Conservation (phyloP, 1,139 yeast species). For the Groenewaldozyma sp. region DNA sequence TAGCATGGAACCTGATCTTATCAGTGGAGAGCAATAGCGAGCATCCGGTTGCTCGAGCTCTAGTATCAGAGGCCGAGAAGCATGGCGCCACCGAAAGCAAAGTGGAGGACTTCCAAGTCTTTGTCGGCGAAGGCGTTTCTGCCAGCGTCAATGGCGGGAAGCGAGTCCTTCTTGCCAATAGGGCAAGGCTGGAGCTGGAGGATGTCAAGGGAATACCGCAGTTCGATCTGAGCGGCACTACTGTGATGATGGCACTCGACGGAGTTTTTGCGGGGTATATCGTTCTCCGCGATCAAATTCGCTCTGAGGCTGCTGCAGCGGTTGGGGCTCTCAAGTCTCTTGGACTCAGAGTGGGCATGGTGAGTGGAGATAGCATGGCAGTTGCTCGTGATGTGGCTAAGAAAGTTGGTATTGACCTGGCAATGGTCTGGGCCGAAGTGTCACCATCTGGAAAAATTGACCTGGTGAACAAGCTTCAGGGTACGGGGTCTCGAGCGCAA, state of each 20-base stretch:
- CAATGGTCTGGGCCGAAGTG: conserved; percentile 66
- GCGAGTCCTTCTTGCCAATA: conserved; percentile 49
- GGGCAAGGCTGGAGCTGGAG: conserved; percentile 34
- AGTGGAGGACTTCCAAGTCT: conserved; percentile 39
- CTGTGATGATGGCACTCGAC: conserved; percentile 42
- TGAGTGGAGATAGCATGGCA: conserved; percentile 72
- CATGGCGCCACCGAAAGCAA: conserved; percentile 17
- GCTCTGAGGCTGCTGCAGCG: conserved; percentile 55
- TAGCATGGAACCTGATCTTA: conserved; percentile 48
- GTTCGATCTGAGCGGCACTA: conserved; percentile 19
- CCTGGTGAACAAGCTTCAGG: conserved; percentile 52
- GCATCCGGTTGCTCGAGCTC: conserved; percentile 81
- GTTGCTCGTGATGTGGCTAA: conserved; percentile 60
- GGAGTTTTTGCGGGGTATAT: conserved; percentile 52
- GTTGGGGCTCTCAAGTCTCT: conserved; percentile 44
- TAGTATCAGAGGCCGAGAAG: conserved; percentile 37
- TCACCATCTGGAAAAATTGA: conserved; percentile 71
- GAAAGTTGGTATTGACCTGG: conserved; percentile 54
- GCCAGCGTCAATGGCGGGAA: conserved; percentile 34
- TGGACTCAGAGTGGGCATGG: conserved; percentile 70
- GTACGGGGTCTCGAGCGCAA: conserved; percentile 22
- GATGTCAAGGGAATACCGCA: conserved; percentile 19
- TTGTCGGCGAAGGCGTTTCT: conserved; percentile 64
- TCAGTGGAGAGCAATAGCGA: conserved; percentile 64
- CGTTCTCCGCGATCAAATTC: conserved; percentile 60